phyloP scores from a whole-genome alignment of 306 rosid genomes.

The Medicago lupulina region DNA sequence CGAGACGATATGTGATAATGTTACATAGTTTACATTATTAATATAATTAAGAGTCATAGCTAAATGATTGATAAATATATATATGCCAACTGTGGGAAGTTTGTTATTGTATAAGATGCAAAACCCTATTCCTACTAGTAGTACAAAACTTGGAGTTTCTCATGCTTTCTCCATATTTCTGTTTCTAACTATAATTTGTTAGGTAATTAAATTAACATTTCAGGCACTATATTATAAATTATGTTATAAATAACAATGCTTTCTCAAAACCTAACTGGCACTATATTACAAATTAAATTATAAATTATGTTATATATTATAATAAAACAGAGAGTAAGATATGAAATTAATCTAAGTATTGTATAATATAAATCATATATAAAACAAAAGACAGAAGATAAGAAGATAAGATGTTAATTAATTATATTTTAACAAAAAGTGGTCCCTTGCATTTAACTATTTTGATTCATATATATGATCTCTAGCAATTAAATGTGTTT shows the following conservation, averaged over 20 bases:
- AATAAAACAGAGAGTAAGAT: not conserved
- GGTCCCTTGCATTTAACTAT: slow-evolving; percentile 52
- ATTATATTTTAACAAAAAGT: slow-evolving; percentile 46
- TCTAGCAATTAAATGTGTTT: slow-evolving; percentile 30
- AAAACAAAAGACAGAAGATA: slow-evolving; percentile 47
- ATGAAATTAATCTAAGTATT: slow-evolving; percentile 5
- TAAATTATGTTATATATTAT: not conserved
- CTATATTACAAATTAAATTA: too few relatives aligned
- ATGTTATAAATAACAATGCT: too few relatives aligned
- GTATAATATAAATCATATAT: not conserved
- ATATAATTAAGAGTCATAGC: too few relatives aligned
- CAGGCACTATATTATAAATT: too few relatives aligned
- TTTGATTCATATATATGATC: slow-evolving; percentile 23
- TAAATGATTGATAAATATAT: too few relatives aligned
- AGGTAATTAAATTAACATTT: slow-evolving; percentile 15
- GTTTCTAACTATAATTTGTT: not conserved
- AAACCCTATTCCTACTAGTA: not conserved
- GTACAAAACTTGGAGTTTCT: not conserved
- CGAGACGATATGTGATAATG: too few relatives aligned
- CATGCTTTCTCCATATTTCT: not conserved
- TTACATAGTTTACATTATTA: too few relatives aligned
- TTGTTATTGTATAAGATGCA: not conserved
- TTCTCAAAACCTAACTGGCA: not conserved
- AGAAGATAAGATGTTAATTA: slow-evolving; percentile 51
- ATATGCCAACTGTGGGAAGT: too few relatives aligned